Base-by-base conservation (phyloP, 1,139 yeast species). In the Yamadazyma epiphylla region DNA sequence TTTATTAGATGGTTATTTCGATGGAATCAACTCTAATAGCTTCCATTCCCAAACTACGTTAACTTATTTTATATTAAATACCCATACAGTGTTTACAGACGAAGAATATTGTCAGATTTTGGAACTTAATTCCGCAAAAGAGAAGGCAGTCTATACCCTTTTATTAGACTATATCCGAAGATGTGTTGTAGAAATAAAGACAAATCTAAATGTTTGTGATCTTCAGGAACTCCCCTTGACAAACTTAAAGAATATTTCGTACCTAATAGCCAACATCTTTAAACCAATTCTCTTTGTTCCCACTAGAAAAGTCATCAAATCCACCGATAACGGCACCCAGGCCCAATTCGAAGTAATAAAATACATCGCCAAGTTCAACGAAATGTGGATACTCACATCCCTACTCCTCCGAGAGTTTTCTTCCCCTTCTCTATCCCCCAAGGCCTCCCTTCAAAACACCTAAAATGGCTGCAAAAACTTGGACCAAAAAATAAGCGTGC, bases 361-460 rank as follows among this genome's bases (percentile, higher is more conserved):
- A 14, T 41, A 30, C 26, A 28, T 41, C 6, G 35, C 42, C 22
- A 32, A 29, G 16, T 41, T 30, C 33, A 43, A 42, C 25, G 45
- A 43, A 28, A 35, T 36, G 43, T 43, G 48, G 48, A 24, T 42
- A 5, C 24, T 43, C 13, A 41, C 42, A 1, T 29, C 39, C 10
- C 15, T 42, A 11, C 11, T 43, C 5, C 25, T 32, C 22, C 13
- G 39, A 24, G 35, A 30, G 13, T 41, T 36, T 10, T 17, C 13
- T 23, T 25, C 20, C 17, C 16, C 10, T 17, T 15, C 30, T 11
- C 15, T 15, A 8, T 13, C 5, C 24, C 24, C 8, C 24, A 22
- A 8, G 12, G 11, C 7, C 24, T 12, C 12, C 24, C 11, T 6
- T n/a, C n/a, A n/a, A n/a, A n/a, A n/a, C n/a, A n/a, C 14, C 21